These are phyloP conservation scores for Pseudogymnoascus sp. DNA, from an alignment of 2,329 filamentous ascomycete genomes.

Conservation along the genomic window DNA sequence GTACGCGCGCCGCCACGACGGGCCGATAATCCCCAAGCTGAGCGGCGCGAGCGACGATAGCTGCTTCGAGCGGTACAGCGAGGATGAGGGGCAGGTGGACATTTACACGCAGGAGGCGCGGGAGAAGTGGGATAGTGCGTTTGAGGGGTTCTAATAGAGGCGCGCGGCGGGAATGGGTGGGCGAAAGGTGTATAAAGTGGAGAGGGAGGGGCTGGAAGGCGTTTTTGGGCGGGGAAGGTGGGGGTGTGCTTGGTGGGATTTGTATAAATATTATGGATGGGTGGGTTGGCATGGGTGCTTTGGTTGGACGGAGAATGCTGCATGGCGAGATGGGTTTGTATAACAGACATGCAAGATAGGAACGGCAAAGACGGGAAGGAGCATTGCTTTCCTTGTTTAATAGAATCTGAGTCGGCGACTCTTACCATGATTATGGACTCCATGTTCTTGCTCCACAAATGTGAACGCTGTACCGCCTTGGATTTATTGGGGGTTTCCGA, in stretches of 20 bases:
- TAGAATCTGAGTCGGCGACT: constrained; percentile 3
- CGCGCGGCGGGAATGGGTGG: background rate
- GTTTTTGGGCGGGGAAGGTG: background rate
- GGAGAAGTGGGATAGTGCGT: constrained; percentile 62
- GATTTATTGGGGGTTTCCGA: background rate
- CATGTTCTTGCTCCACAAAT: background rate
- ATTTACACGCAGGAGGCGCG: constrained; percentile 64
- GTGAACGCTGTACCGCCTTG: background rate
- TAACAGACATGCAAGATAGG: background rate
- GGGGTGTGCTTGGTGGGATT: background rate
- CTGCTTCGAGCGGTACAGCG: constrained; percentile 76
- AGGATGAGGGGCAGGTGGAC: constrained; percentile 51
- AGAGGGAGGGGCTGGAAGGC: background rate
- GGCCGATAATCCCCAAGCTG: constrained; percentile 71
- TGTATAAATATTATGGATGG: constrained; percentile 3
- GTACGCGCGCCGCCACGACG: constrained; percentile 54
- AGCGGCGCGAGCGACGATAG: constrained; percentile 67
- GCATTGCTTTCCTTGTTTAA: background rate
- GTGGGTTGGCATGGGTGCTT: background rate
- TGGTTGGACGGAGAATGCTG: background rate
- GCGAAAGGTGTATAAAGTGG: background rate
- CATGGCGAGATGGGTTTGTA: constrained; percentile 1
- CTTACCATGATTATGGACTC: background rate
- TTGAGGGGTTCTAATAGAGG: constrained; percentile 57
- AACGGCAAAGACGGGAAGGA: background rate